A percentile compares a stretch with the other conserved stretches of the same genome.
These are phyloP conservation scores for Leptodontidium sp. DNA, from an alignment of 2,329 filamentous ascomycete species.

Conservation along the genomic window DNA sequence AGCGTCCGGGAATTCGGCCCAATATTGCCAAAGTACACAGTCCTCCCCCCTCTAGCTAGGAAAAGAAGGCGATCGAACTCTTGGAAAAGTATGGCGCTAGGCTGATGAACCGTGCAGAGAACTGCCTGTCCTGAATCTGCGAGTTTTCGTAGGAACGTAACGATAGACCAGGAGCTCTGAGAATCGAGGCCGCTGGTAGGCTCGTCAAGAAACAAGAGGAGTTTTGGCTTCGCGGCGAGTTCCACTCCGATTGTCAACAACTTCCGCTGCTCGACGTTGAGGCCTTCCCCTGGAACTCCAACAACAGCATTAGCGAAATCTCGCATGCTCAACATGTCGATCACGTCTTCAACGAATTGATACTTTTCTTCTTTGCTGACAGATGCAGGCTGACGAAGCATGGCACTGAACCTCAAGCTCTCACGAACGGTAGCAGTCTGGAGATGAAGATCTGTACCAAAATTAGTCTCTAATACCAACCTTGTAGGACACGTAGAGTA, in stretches of 20 bases:
- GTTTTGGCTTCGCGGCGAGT: conserved; percentile 87
- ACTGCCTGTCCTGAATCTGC: conserved; percentile 90
- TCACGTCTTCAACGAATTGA: conserved; percentile 89
- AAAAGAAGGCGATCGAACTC: conserved; percentile 85
- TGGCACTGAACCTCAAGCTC: conserved; percentile 84
- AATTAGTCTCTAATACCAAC: not conserved
- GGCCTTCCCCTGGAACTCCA: conserved; percentile 87
- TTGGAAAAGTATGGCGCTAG: conserved; percentile 92
- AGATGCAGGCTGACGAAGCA: conserved; percentile 82
- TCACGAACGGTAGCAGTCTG: conserved; percentile 84
- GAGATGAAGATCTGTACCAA: conserved; percentile 75
- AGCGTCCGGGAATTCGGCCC: conserved; percentile 54
- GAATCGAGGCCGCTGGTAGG: conserved; percentile 94
- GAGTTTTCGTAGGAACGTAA: conserved; percentile 86
- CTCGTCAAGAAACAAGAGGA: conserved; percentile 92
- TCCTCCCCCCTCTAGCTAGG: conserved; percentile 77
- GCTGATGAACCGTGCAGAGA: conserved; percentile 95
- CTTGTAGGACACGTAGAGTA: not conserved
- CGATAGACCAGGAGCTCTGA: conserved; percentile 93
- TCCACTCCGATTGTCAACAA: conserved; percentile 96
- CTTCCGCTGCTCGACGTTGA: conserved; percentile 76
- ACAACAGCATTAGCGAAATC: conserved; percentile 91
- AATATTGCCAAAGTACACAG: conserved; percentile 85
- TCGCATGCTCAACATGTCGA: conserved; percentile 89
- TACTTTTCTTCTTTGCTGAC: conserved; percentile 81